Percentiles rank a stretch among this genome's conserved stretches.
phyloP scores from a whole-genome alignment of 345 rosid species.

The Eucalyptus viminalis region DNA sequence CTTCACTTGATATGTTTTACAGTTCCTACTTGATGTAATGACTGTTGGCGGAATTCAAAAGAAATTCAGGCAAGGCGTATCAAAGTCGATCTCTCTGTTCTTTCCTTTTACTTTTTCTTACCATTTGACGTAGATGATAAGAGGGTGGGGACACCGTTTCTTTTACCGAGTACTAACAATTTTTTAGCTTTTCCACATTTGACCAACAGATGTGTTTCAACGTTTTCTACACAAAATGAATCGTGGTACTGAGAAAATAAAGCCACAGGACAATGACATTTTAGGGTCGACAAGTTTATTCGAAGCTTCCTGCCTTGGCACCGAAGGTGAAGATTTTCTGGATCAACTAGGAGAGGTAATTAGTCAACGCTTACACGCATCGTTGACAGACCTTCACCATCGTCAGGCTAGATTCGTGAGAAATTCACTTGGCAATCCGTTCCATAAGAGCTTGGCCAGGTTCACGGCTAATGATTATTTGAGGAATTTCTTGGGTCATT shows the following conservation, averaged over 20 bases:
- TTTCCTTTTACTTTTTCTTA: background rate
- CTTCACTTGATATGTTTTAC: background rate
- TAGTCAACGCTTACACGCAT: background rate
- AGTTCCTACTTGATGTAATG: background rate
- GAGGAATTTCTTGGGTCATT: background rate
- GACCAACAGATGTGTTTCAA: slow-evolving; percentile 12
- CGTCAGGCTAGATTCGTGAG: background rate
- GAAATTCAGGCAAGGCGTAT: background rate
- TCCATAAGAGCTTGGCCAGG: background rate
- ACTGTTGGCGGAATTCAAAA: background rate
- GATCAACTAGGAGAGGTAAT: slow-evolving; percentile 15
- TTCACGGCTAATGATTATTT: background rate
- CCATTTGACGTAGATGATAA: background rate
- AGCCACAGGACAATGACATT: background rate
- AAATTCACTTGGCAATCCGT: background rate
- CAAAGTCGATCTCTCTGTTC: background rate
- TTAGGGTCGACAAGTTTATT: slow-evolving; percentile 21
- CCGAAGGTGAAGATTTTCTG: slow-evolving; percentile 34
- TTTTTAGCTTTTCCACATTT: background rate
- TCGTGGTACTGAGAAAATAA: background rate
- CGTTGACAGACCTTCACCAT: background rate
- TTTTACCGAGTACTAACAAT: background rate
- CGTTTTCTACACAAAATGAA: background rate
- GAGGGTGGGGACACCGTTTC: background rate
- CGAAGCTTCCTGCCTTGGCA: slow-evolving; percentile 44